These are phyloP conservation scores for Neocatenulostroma microsporum DNA, from an alignment of 2,329 filamentous ascomycete genomes.

Conservation along the genomic window DNA sequence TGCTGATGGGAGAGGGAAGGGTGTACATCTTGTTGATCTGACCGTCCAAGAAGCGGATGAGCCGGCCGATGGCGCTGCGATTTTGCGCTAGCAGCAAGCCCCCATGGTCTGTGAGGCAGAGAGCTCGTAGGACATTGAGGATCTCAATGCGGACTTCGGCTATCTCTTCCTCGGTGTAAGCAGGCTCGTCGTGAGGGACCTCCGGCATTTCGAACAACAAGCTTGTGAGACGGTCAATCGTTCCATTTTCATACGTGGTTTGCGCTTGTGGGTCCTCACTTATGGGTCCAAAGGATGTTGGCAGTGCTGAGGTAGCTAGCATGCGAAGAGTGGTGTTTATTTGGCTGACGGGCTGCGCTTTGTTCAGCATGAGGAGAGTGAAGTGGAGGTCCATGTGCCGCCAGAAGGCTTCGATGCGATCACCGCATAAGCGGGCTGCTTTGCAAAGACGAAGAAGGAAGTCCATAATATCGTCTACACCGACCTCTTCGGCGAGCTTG, in stretches of 20 bases:
- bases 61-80: slow-evolving; percentile 60
- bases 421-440: slow-evolving; percentile 42
- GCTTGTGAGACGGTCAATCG: slow-evolving; percentile 57
- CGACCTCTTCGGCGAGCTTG: slow-evolving; percentile 51
- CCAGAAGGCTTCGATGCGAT: slow-evolving; percentile 54
- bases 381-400: slow-evolving; percentile 57
- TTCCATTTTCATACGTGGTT: slow-evolving; percentile 30
- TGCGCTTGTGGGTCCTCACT: slow-evolving; percentile 34
- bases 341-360: slow-evolving; percentile 56
- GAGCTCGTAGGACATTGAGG: slow-evolving; percentile 45
- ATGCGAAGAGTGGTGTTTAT: slow-evolving; percentile 58
- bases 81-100: slow-evolving; percentile 60
- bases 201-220: slow-evolving; percentile 52
- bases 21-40: slow-evolving; percentile 56
- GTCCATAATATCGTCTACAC: slow-evolving; percentile 56
- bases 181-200: slow-evolving; percentile 33
- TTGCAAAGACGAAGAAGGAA: slow-evolving; percentile 56
- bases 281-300: slow-evolving; percentile 60
- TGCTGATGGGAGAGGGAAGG: slow-evolving; percentile 20
- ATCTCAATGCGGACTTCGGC: slow-evolving; percentile 42
- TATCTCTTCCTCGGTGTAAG: slow-evolving; percentile 33
- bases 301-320: slow-evolving; percentile 57
- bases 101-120: slow-evolving; percentile 57
- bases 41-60: slow-evolving; percentile 69
- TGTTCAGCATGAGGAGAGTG: slow-evolving; percentile 58